Evolutionary conservation across 257 asterid species (phyloP).

Genomic region (Linaria vulgaris): DNA sequence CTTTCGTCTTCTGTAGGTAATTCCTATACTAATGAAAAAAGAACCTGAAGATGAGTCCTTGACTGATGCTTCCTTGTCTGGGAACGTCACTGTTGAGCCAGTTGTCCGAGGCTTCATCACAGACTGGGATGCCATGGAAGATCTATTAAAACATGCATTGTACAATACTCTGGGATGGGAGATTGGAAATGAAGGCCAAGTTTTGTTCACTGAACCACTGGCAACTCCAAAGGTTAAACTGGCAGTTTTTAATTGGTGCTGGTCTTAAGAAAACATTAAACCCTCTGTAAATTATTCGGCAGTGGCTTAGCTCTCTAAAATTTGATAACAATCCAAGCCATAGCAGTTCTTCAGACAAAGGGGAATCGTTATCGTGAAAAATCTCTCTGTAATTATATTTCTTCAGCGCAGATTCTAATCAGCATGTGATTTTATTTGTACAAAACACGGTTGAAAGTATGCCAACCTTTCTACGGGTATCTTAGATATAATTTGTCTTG

Average conservation of each 20-base stretch:
- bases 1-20: conserved; percentile 42
- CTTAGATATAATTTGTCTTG: too few species aligned
- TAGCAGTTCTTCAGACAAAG: conserved; percentile 14
- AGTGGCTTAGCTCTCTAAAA: not conserved
- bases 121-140: conserved; percentile 99
- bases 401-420: too few species aligned
- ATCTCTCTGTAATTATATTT: not conserved
- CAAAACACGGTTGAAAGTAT: not conserved
- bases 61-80: conserved; percentile 55
- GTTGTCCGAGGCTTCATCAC: conserved; percentile 75
- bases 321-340: not conserved
- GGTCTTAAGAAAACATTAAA: too few species aligned
- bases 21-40: conserved; percentile 81
- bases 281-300: too few species aligned
- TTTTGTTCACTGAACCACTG: conserved; percentile 91
- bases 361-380: conserved; percentile 7
- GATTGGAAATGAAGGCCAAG: conserved; percentile 94
- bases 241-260: too few species aligned
- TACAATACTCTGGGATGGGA: conserved; percentile 94
- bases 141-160: conserved; percentile 71
- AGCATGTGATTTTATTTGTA: not conserved
- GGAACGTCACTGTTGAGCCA: conserved; percentile 66
- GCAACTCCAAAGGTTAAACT: conserved; percentile 79
- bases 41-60: conserved; percentile 62
- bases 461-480: not conserved